A percentile compares a stretch with the other conserved stretches of the same genome.
phyloP scores from a whole-genome alignment of 352 stramenopile species.

The Pythium volutum region DNA sequence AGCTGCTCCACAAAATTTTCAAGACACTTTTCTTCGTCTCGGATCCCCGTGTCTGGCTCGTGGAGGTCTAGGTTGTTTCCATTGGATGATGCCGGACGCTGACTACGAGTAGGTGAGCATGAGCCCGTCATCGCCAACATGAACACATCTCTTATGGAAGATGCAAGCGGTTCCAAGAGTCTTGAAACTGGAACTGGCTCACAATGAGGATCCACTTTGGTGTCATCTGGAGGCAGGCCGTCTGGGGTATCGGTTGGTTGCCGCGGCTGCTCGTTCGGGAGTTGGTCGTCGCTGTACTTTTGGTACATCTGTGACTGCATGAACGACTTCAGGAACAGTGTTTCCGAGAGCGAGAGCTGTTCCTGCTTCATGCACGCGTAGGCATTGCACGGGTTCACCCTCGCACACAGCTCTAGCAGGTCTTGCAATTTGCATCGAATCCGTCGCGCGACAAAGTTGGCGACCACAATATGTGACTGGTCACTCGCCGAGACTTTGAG shows the following conservation, averaged over 20 bases:
- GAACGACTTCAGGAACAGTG: slow-evolving; percentile 25
- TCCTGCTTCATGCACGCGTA: slow-evolving; percentile 30
- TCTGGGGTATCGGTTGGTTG: background rate
- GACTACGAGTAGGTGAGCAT: background rate
- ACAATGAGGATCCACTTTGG: too few species aligned
- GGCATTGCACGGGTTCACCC: slow-evolving; percentile 26
- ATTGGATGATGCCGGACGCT: background rate
- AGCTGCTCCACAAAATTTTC: background rate
- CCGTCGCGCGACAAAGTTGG: slow-evolving; percentile 15
- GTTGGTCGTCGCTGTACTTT: slow-evolving; percentile 25
- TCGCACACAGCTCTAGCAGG: slow-evolving; percentile 16
- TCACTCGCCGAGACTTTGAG: background rate
- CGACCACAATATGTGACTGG: background rate
- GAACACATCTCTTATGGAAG: slow-evolving; percentile 2
- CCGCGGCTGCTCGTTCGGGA: background rate
- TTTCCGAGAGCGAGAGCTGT: slow-evolving; percentile 26
- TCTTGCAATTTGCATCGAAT: slow-evolving; percentile 20
- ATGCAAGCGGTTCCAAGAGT: background rate
- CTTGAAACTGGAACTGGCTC: background rate
- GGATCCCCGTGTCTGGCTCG: background rate
- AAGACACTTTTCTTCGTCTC: background rate
- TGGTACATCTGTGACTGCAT: slow-evolving; percentile 33
- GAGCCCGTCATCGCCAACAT: slow-evolving; percentile 4
- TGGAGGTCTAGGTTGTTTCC: background rate
- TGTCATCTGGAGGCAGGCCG: background rate